A percentile compares a stretch with the other conserved stretches of the same genome.
phyloP scores from a whole-genome alignment of 2,329 filamentous ascomycete species.

The Ophiostoma piceae region DNA sequence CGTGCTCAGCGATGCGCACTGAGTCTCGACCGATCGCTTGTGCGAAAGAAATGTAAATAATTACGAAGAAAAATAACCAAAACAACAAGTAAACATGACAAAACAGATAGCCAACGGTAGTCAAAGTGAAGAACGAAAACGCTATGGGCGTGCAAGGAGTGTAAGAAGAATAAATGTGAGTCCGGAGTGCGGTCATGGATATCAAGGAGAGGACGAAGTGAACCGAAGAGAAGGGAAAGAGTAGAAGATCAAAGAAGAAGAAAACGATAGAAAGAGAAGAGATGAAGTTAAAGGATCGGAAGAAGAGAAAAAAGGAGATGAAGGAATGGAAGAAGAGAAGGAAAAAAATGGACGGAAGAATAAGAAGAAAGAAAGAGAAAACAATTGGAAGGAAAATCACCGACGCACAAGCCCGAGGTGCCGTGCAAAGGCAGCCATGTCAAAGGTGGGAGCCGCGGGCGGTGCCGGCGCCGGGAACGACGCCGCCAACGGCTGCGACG shows the following conservation, averaged over 20 bases:
- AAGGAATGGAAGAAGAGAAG: not conserved
- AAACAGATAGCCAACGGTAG: not conserved
- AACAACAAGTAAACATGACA: not conserved
- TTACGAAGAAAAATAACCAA: not conserved
- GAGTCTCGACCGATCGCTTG: not conserved
- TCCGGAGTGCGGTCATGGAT: not conserved
- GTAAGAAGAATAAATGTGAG: not conserved
- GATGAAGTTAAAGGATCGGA: not conserved
- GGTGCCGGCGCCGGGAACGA: not conserved
- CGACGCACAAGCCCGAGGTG: conserved; percentile 9
- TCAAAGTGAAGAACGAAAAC: not conserved
- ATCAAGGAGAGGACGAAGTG: not conserved
- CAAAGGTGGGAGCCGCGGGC: not conserved
- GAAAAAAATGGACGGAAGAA: not conserved
- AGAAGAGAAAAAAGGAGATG: not conserved
- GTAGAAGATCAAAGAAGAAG: not conserved
- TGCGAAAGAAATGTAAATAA: conserved; percentile 7
- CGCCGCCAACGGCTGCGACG: not conserved
- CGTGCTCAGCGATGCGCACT: conserved; percentile 5
- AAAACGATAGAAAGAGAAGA: not conserved
- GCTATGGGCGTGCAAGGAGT: not conserved
- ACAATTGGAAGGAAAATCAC: not conserved
- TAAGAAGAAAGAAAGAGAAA: not conserved
- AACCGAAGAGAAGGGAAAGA: not conserved
- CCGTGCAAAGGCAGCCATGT: conserved; percentile 16